Conservation (phyloP, 2,329 filamentous ascomycete species). For the Albifimbria verrucaria region DNA sequence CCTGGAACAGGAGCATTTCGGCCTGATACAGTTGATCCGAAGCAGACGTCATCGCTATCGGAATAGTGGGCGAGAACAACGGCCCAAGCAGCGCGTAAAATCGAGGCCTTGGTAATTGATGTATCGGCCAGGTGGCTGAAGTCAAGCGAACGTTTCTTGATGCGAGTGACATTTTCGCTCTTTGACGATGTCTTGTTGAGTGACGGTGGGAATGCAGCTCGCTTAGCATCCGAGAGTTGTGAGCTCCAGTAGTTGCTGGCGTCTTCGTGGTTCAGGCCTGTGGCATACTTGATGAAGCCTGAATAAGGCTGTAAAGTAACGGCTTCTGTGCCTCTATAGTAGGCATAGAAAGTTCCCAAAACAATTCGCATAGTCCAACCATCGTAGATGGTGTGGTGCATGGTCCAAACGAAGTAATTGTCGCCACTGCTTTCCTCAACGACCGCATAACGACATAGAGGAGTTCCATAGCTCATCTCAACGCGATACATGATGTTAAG, state of each 20-base stretch:
- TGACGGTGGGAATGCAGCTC: not conserved
- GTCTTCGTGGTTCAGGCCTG: constrained; percentile 20
- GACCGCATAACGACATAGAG: not conserved
- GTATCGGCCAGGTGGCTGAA: not conserved
- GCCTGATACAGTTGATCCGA: constrained; percentile 24
- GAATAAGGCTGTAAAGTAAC: constrained; percentile 25
- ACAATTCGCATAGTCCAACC: constrained; percentile 44
- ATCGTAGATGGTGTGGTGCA: constrained; percentile 45
- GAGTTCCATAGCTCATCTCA: constrained; percentile 2
- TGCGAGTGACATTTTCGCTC: not conserved
- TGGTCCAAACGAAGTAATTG: constrained; percentile 11
- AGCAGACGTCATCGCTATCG: constrained; percentile 16
- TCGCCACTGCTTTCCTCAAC: not conserved
- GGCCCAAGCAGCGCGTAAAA: constrained; percentile 21
- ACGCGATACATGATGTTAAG: not conserved
- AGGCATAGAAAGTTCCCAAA: constrained; percentile 7
- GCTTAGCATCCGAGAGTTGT: constrained; percentile 24
- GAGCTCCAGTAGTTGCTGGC: constrained; percentile 32
- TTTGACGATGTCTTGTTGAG: not conserved
- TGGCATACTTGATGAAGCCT: constrained; percentile 38
- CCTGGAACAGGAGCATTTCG: constrained; percentile 21
- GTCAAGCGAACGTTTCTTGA: not conserved
- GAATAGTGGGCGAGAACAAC: constrained; percentile 17
- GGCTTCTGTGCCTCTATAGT: constrained; percentile 1
- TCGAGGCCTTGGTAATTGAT: constrained; percentile 13